Evolutionary conservation across 2,329 filamentous ascomycete genomes (phyloP).

Genomic region (Monosporascus cannonballus): DNA sequence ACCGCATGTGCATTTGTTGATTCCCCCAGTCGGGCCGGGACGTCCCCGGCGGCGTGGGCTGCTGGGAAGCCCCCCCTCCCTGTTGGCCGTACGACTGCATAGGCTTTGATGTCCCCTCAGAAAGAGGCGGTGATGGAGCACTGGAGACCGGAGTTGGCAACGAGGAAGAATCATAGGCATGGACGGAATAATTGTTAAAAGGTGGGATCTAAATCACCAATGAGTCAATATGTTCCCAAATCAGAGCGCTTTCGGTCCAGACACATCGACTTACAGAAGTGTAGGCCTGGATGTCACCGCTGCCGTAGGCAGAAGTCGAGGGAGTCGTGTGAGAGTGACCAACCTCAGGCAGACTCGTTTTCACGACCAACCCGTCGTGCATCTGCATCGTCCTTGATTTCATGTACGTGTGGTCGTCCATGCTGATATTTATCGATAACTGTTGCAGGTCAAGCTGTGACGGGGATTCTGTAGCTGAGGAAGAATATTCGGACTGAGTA

Average conservation of each 20-base stretch:
- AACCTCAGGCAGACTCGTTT: constrained; percentile 14
- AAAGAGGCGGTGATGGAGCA: constrained; percentile 40
- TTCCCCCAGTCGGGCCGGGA: constrained; percentile 39
- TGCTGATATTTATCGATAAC: constrained; percentile 12
- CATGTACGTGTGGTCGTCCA: constrained; percentile 21
- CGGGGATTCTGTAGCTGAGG: constrained; percentile 9
- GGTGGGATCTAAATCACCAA: constrained; percentile 26
- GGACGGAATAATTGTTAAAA: constrained; percentile 30
- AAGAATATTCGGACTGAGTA: constrained; percentile 9
- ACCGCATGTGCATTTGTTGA: constrained; percentile 36
- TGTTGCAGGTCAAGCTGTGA: constrained; percentile 7
- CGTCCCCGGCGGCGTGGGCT: constrained; percentile 41
- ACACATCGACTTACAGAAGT: constrained; percentile 19
- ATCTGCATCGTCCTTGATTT: constrained; percentile 15
- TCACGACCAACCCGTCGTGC: constrained; percentile 15
- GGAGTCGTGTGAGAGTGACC: constrained; percentile 15
- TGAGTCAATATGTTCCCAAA: constrained; percentile 7
- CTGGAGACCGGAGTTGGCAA: constrained; percentile 48
- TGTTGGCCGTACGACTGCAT: constrained; percentile 32
- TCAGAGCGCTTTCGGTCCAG: neutral
- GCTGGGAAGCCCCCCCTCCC: constrained; percentile 33
- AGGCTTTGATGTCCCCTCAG: constrained; percentile 35
- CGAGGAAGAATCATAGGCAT: constrained; percentile 33
- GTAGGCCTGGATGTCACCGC: constrained; percentile 21
- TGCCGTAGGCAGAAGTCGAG: constrained; percentile 17